Percentiles rank a stretch among this genome's conserved stretches.
Evolutionary conservation across 1,284 basidiomycete species (phyloP).

Genomic region (Melampsora americana): DNA sequence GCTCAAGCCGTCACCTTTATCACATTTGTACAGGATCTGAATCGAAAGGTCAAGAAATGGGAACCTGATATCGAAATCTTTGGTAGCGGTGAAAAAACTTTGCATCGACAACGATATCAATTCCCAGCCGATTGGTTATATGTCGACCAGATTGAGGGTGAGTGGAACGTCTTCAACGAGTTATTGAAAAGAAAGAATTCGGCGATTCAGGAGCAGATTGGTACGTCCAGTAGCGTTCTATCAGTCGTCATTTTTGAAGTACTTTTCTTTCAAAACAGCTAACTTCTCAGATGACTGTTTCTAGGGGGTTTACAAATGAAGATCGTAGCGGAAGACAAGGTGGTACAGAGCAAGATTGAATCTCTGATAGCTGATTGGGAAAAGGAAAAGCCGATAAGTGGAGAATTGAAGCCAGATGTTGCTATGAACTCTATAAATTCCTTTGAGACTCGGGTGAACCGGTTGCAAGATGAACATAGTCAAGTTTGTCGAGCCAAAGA

Average conservation of each 20-base stretch:
- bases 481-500: conserved; percentile 94
- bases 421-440: conserved; percentile 93
- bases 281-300: conserved; percentile 11
- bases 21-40: conserved; percentile 97
- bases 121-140: conserved; percentile 98
- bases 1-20: conserved; percentile 98
- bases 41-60: conserved; percentile 94
- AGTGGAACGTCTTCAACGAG: conserved; percentile 98
- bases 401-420: conserved; percentile 86
- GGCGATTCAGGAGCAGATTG: conserved; percentile 93
- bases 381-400: conserved; percentile 88
- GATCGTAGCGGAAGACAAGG: conserved; percentile 98
- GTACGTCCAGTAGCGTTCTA: conserved; percentile 57
- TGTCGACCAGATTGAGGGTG: conserved; percentile 91
- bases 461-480: conserved; percentile 87
- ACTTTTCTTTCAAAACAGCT: neutral
- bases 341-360: conserved; percentile 86
- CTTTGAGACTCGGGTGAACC: conserved; percentile 83
- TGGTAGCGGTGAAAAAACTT: conserved; percentile 87
- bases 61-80: conserved; percentile 94
- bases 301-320: conserved; percentile 90
- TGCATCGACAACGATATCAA: conserved; percentile 93
- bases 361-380: conserved; percentile 92
- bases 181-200: conserved; percentile 97
- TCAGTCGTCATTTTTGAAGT: conserved; percentile 47